Percentiles rank a stretch among this genome's conserved stretches.
phyloP scores from a whole-genome alignment of 805 yeast species.

The Metschnikowia borealis region DNA sequence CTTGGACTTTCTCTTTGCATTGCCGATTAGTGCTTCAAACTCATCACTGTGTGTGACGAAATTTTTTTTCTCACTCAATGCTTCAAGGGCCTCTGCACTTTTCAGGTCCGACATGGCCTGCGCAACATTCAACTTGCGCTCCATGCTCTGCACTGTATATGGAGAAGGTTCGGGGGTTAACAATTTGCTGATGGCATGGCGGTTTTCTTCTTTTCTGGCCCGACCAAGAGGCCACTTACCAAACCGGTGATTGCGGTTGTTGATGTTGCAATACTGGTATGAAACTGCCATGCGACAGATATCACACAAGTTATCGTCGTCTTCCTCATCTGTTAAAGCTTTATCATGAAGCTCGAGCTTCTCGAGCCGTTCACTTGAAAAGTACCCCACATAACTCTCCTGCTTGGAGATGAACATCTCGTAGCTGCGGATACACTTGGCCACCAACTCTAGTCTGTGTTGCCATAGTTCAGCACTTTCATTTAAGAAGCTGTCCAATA shows the following conservation, averaged over 20 bases:
- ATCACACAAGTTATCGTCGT: constrained; percentile 45
- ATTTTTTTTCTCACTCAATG: constrained; percentile 2
- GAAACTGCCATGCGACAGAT: constrained; percentile 47
- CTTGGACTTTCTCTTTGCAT: constrained; percentile 15
- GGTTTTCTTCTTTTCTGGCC: constrained; percentile 3
- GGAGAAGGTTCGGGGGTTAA: constrained; percentile 41
- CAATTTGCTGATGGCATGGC: constrained; percentile 20
- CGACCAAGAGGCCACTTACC: constrained; percentile 18
- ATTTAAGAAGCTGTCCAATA: constrained; percentile 28
- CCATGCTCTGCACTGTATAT: constrained; percentile 12
- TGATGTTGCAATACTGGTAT: constrained; percentile 45
- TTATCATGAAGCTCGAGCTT: background rate
- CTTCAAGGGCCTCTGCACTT: constrained; percentile 9
- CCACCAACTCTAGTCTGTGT: constrained; percentile 9
- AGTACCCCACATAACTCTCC: constrained; percentile 14
- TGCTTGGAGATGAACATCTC: constrained; percentile 23
- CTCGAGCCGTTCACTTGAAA: constrained; percentile 22
- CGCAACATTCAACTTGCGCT: constrained; percentile 3
- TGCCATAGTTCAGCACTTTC: constrained; percentile 5
- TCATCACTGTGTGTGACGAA: constrained; percentile 11
- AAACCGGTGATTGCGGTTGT: constrained; percentile 21
- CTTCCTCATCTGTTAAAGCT: constrained; percentile 20
- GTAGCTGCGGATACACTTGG: constrained; percentile 28
- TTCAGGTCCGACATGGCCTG: constrained; percentile 9
- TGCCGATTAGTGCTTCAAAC: constrained; percentile 12